Evolutionary conservation across 1,284 basidiomycete species (phyloP).

Genomic region (Inonotus obliquus): DNA sequence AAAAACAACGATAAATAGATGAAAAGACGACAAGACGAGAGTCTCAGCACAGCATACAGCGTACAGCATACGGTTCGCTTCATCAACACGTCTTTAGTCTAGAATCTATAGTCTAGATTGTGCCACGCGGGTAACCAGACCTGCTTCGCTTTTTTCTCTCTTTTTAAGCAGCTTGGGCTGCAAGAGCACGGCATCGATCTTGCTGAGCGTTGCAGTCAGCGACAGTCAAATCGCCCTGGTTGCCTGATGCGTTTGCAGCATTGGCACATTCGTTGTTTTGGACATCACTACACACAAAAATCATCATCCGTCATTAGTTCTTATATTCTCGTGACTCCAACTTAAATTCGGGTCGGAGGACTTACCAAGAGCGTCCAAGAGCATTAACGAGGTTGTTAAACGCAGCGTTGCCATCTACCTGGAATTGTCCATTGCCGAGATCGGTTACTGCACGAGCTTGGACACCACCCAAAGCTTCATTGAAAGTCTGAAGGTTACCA

Average conservation of each 20-base stretch:
- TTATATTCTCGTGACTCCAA: no score
- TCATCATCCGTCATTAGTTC: no score
- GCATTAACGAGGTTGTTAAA: constrained; percentile 50
- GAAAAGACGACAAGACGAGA: not conserved
- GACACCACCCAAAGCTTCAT: constrained; percentile 41
- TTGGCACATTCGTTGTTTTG: constrained; percentile 54
- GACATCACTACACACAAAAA: constrained; percentile 43
- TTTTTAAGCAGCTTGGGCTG: not conserved
- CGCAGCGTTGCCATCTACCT: constrained; percentile 40
- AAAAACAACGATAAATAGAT: not conserved
- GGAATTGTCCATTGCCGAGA: constrained; percentile 42
- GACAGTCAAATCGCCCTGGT: constrained; percentile 40
- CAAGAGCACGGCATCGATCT: constrained; percentile 36
- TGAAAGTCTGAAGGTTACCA: constrained; percentile 54
- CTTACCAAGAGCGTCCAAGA: constrained; percentile 46
- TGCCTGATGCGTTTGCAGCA: constrained; percentile 35
- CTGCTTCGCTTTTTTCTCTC: not conserved
- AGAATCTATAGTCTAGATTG: not conserved
- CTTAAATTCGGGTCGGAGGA: not conserved
- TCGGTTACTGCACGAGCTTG: constrained; percentile 41
- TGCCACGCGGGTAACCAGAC: not conserved
- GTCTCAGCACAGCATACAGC: not conserved
- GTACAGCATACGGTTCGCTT: not conserved
- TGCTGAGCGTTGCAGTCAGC: constrained; percentile 48
- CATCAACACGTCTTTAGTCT: not conserved